Base-by-base conservation (phyloP, 371 early-diverging fungal genomes). In the Lichtheimia ornata region DNA sequence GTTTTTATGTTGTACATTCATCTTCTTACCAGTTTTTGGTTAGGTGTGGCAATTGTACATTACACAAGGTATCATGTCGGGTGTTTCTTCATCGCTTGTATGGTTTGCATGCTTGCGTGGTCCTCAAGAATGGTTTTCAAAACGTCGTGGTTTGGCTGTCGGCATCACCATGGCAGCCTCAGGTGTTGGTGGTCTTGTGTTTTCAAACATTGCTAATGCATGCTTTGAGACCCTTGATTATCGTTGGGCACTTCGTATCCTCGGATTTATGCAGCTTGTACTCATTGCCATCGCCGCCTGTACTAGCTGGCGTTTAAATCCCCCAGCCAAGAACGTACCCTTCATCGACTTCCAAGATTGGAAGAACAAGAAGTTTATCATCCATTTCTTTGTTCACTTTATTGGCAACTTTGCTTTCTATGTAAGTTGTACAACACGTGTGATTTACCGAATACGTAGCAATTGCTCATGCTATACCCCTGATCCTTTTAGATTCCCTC, bases 131-230 rank as follows among this genome's bases (percentile, higher is more conserved):
- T 64, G 65, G 65, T 64, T 64, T 15, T 47, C 55, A 14, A 64
- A 59, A 18, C 60, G 60, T 2, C 59, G 65, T 22, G 65, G 65
- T 42, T 47, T 64, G 20, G 65, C 65, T 17, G 60, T 64, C 24
- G 65, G 64, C 4, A 55, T 64, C 27, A 59, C 54, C 15, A 60
- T 61, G 35, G 72, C 89, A 56, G 93, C 92, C 1, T 82, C 84
- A 1, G 87, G 88, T 53, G 57, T 88, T 15, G 92, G 92, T 44
- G 91, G 90, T 22, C 68, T 91, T n/a, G 59, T 76, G 47, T 53
- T 88, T 14, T 77, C 86, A 12, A 83, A 85, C 45, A 70, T 82
- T 5, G 76, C 77, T 0, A 80, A 79, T 11, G 79, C 83, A 3
- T 68, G 84, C 53, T 71, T 90, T 27, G 50, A 67, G 4, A 54